Percentiles rank a stretch among this genome's conserved stretches.
These are phyloP conservation scores for Quercus suber DNA, from an alignment of 306 rosid species.

Conservation along the genomic window DNA sequence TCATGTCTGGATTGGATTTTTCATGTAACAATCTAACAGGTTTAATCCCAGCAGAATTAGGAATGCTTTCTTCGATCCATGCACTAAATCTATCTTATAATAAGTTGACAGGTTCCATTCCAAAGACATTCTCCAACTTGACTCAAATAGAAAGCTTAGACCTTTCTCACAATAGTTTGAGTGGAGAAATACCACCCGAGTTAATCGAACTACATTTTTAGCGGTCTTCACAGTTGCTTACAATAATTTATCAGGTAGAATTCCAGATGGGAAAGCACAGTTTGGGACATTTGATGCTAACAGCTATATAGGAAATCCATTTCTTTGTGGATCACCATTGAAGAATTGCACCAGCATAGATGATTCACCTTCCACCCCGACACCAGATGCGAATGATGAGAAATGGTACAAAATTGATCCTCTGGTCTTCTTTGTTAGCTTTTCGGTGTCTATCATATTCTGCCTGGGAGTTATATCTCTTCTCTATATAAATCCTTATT, in stretches of 20 bases:
- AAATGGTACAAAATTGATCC: background rate
- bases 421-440: background rate
- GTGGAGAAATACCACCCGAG: background rate
- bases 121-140: background rate
- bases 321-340: background rate
- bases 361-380: background rate
- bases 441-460: background rate
- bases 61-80: background rate
- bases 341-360: background rate
- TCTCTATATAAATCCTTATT: background rate
- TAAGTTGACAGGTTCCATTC: background rate
- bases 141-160: background rate
- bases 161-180: conserved; percentile 5
- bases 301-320: conserved; percentile 6
- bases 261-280: background rate
- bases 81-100: conserved; percentile 14
- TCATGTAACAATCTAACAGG: conserved; percentile 1
- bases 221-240: background rate
- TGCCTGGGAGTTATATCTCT: background rate
- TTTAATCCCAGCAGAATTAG: background rate
- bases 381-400: background rate
- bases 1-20: conserved; percentile 1
- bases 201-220: background rate
- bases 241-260: conserved; percentile 9
- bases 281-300: background rate